Base-by-base conservation (phyloP, 306 rosid genomes). In the Trichosanthes cucumerina region DNA sequence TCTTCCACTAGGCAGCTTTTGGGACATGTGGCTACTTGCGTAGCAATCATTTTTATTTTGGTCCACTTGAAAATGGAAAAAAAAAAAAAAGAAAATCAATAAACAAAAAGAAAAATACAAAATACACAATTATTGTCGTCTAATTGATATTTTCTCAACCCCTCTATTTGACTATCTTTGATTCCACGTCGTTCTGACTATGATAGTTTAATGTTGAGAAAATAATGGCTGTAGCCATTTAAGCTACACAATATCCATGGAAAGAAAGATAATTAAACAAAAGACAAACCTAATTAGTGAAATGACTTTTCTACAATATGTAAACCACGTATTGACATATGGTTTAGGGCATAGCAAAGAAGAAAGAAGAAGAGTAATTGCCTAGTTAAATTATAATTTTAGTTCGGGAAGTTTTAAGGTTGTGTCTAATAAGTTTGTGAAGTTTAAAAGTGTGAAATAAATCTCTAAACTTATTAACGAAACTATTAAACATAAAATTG, bases 1-100 rank as follows among this genome's bases (percentile, higher is more conserved):
- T 52, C 59, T 78, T 76, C 84, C 63, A 21, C 58, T 80, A 47
- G 81, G 76, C 77, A 28, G 62, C 78, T 47, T 74, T 50, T 74
- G 46, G 28, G 77, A 84, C 86, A 85, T 84, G 88, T 84, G 87
- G 85, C 82, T 81, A 78, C 85, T 83, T 79, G 86, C 76, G 5
- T 74, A 28, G 79, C 84, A 78, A 77, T 83, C 84, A 77, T 84
- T 70, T 53, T 54, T 62, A 63, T 81, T 85, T 76, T 76, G 53
- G 79, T 76, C 79, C 79, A 54, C 70, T 74, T 50, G 31, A 49
- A 52, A 31, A 50, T 31, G 44, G 39, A 7, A 7, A 70, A 26
- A 16, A 9, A 1, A 13, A 13, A 12, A 50, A 12, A 50, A 72
- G 4, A 14, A 23, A 72, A 7, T 14, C 7, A 65, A 65, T 36